Evolutionary conservation across 257 asterid species (phyloP).

Genomic region (Ajuga chamaepitys): DNA sequence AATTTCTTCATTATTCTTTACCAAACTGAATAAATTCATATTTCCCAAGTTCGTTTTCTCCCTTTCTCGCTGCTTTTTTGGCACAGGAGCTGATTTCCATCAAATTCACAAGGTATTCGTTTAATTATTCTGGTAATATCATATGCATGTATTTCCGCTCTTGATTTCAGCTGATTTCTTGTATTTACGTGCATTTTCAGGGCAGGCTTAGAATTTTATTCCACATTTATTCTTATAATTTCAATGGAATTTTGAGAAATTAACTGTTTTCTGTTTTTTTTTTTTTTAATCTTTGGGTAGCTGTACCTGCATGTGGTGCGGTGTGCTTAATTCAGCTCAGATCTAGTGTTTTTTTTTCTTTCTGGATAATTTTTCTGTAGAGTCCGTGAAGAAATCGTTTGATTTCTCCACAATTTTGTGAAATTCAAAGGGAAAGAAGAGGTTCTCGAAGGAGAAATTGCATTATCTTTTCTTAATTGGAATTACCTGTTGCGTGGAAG

Average conservation of each 20-base stretch:
- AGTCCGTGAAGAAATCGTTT: constrained; percentile 15
- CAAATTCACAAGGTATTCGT: background rate
- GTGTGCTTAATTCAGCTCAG: constrained; percentile 20
- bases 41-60: background rate
- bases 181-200: background rate
- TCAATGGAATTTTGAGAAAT: background rate
- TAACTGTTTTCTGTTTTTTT: no score
- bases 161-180: background rate
- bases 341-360: constrained; percentile 9
- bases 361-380: background rate
- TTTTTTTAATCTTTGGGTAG: no score
- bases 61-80: background rate
- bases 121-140: background rate
- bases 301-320: background rate
- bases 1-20: background rate
- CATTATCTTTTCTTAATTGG: background rate
- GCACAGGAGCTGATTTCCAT: background rate
- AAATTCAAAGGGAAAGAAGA: background rate
- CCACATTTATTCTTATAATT: background rate
- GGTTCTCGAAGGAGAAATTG: constrained; percentile 1
- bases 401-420: background rate
- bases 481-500: background rate
- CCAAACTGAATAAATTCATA: background rate
- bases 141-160: background rate
- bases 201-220: background rate